Conservation (phyloP, 2,329 filamentous ascomycete genomes). For the Trichophyton benhamiae region DNA sequence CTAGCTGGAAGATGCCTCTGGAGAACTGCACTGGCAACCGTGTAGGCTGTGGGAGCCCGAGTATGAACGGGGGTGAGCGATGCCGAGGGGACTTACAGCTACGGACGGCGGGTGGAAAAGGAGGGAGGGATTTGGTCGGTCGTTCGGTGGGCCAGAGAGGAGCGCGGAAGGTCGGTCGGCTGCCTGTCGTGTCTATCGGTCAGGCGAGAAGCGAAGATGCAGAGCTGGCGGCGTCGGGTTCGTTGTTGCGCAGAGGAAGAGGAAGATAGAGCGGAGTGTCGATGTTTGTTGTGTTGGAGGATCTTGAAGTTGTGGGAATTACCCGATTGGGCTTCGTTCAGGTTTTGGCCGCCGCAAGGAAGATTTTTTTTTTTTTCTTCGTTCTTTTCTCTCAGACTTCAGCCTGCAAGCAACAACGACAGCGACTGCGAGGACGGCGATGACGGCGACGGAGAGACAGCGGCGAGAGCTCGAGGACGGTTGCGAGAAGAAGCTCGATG, state of each 20-base stretch:
- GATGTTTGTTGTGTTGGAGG: neutral
- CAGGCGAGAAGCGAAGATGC: neutral
- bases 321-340: neutral
- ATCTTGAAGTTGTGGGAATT: slow-evolving; percentile 1
- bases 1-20: neutral
- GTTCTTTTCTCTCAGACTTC: too few relatives aligned
- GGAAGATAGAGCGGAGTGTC: too few relatives aligned
- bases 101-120: too few relatives aligned
- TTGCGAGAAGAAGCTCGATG: too few relatives aligned
- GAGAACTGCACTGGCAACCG: neutral
- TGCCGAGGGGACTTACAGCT: too few relatives aligned
- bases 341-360: neutral
- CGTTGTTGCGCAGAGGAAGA: neutral
- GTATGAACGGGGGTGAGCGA: neutral
- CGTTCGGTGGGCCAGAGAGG: neutral
- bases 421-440: neutral
- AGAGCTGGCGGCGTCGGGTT: neutral
- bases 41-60: neutral
- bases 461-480: too few relatives aligned
- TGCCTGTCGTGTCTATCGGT: neutral
- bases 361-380: neutral
- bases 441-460: too few relatives aligned
- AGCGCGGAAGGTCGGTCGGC: neutral
- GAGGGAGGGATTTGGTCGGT: too few relatives aligned
- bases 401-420: too few relatives aligned